Base-by-base conservation (phyloP, 139 green algal species). In the Trebouxia sp. region DNA sequence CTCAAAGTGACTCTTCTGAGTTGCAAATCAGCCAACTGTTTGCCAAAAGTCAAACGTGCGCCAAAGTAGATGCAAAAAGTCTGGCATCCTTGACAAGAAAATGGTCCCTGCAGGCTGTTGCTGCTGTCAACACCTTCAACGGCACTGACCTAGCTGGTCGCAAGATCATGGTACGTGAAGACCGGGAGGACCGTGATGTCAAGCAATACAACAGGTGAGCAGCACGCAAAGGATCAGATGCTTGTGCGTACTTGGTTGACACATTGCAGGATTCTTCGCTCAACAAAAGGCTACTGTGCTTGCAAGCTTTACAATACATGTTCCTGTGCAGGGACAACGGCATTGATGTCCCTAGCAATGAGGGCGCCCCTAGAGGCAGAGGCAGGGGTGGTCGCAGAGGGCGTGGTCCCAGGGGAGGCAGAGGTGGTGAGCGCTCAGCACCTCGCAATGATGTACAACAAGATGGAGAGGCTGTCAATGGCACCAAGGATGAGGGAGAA, bases 111-210 rank as follows among this genome's bases (percentile, higher is more conserved):
- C 84, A 96, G 91, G 92, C 92, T 0, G 80, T 93, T 30, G 72
- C 84, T 37, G 93, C 93, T 41, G 92, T 96, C 38, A 85, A 91
- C 76, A 89, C 80, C 9, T 86, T 96, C 56, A 95, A 97, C 82
- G 94, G 93, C 56, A 83, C 82, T 12, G 93, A 98, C 62, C 85
- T 98, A 26, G 90, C 85, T 50, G 95, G 95, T 28, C 91, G 95
- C 66, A 92, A 89, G 43, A 93, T 98, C 79, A 83, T 97, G 51
- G 95, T 98, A 11, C 86, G 95, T 39, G 95, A 98, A 85, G 95
- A 98, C 87, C 85, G 95, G 38, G 95, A 98, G 89, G 95, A 98
- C 85, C 88, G 94, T 42, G 95, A 98, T 79, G 89, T 98, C 15
- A 96, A 97, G 93, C 89, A 94, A 82, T 94, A 89, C 79, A 85